Evolutionary conservation across 2,329 filamentous ascomycete species (phyloP), one percentile per base, ranked within the genome.

Genomic region (Drechslerella dactyloides): DNA sequence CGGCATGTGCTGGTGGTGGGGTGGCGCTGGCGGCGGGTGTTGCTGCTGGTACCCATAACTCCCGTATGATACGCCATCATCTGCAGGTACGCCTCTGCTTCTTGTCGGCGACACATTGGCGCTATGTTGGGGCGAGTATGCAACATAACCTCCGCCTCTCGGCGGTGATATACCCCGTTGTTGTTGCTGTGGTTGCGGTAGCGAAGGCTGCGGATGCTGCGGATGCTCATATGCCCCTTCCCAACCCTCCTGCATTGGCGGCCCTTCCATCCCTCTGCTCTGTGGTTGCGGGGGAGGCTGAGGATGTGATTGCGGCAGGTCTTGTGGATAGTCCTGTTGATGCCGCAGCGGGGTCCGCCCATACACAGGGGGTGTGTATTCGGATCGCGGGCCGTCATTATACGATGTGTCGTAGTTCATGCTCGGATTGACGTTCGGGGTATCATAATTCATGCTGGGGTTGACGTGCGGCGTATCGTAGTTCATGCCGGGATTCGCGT

Each of bases 291-390:
- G 33, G 17, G 19, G 44, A 15, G 24, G 42, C 13, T 40, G 60
- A 15, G 42, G 21, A 40, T 58, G 55, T 10, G 48, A 30, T 33
- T 69, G 57, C 17, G 48, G 60, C 6, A 51, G 40, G 27, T 37
- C 0, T n/a, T 64, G 66, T 46, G 50, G 60, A 23, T 72, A 65
- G 30, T 50, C 60, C 24, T 55, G 54, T 64, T 72, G 68, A 35
- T 72, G 68, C 30, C 68, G 60, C n/a, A 72, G 52, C 24, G 68
- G 68, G 23, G 68, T 72, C 27, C 68, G 27, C 2, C 68, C 68
- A 17, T 72, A 72, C 1, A 57, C 59, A 17, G 48, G 48, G 8
- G 52, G 44, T 40, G 42, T 21, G 33, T 72, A 64, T 48, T 70
- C 59, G 1, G 35, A 19, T 24, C 42, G 15, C 23, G 50, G 15